These are phyloP conservation scores for Xylariaceae sp. DNA, from an alignment of 2,329 filamentous ascomycete genomes.

Conservation along the genomic window DNA sequence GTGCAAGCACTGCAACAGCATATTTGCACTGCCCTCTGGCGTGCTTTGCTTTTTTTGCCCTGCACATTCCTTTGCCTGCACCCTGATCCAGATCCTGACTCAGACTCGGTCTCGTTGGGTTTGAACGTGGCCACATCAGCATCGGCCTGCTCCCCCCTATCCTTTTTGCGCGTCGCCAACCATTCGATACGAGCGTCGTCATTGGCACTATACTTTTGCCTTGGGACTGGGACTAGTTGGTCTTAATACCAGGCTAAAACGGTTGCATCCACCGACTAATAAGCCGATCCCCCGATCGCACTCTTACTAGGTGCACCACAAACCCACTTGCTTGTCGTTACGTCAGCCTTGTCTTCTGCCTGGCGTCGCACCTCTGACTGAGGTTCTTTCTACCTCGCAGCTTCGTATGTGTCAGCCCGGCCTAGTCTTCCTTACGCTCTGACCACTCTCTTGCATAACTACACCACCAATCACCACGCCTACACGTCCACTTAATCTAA, in stretches of 20 bases:
- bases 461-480: constrained; percentile 8
- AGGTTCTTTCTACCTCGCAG: constrained; percentile 18
- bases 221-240: constrained; percentile 20
- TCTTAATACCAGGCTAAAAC: constrained; percentile 19
- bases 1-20: constrained; percentile 20
- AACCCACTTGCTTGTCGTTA: constrained; percentile 29
- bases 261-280: constrained; percentile 21
- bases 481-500: constrained; percentile 3
- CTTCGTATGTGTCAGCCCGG: constrained; percentile 14
- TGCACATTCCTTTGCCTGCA: constrained; percentile 28
- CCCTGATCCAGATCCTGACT: constrained; percentile 19
- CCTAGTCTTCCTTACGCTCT: constrained; percentile 25
- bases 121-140: constrained; percentile 41
- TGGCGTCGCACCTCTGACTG: constrained; percentile 32
- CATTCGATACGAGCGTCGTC: constrained; percentile 20
- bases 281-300: constrained; percentile 22
- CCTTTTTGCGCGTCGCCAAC: constrained; percentile 28
- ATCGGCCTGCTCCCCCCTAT: constrained; percentile 28
- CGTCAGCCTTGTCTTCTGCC: constrained; percentile 38
- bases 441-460: constrained; percentile 16
- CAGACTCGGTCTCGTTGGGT: constrained; percentile 41
- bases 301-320: constrained; percentile 13
- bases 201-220: constrained; percentile 15
- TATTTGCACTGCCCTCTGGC: constrained; percentile 20
- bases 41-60: constrained; percentile 12